These are phyloP conservation scores for Gelatoporia subvermispora DNA, from an alignment of 768 basidiomycete species.

Conservation along the genomic window DNA sequence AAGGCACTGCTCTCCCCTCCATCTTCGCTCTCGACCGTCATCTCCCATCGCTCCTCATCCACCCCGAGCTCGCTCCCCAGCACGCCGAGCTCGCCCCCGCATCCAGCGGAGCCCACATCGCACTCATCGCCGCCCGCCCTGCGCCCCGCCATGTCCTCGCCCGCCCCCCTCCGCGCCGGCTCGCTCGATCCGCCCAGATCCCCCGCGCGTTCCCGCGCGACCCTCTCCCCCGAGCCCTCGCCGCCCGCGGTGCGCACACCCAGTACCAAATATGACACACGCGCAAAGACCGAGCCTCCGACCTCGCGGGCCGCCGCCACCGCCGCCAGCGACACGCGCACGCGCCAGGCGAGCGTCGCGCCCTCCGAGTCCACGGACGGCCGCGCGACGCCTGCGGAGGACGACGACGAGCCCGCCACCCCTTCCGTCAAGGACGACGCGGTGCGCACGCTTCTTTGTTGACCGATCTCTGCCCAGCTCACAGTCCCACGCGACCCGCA, in stretches of 20 bases:
- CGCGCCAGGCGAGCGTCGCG: too few species aligned
- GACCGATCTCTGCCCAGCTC: background rate
- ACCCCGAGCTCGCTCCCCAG: too few species aligned
- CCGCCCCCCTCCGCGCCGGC: background rate
- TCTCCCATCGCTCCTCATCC: slow-evolving; percentile 4
- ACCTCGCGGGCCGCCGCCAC: background rate
- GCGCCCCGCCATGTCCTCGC: slow-evolving; percentile 9
- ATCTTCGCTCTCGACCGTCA: too few species aligned
- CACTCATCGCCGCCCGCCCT: slow-evolving; percentile 6
- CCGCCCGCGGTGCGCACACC: background rate
- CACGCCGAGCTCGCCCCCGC: slow-evolving; percentile 2
- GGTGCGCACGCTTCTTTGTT: slow-evolving; percentile 1
- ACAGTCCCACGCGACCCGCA: slow-evolving; percentile 9
- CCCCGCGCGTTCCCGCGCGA: background rate
- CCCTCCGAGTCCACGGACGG: background rate
- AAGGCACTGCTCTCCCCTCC: too few species aligned
- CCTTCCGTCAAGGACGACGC: slow-evolving; percentile 7
- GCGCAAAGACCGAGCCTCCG: too few species aligned
- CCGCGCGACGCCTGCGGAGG: slow-evolving; percentile 2
- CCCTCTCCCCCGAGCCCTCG: background rate
- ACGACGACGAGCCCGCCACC: background rate
- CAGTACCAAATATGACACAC: too few species aligned
- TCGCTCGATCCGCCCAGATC: too few species aligned
- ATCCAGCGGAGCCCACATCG: slow-evolving; percentile 5
- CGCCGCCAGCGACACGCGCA: slow-evolving; percentile 2